phyloP scores from a whole-genome alignment of 495 filamentous ascomycete genomes.

The Penicillium macrosclerotiorum region DNA sequence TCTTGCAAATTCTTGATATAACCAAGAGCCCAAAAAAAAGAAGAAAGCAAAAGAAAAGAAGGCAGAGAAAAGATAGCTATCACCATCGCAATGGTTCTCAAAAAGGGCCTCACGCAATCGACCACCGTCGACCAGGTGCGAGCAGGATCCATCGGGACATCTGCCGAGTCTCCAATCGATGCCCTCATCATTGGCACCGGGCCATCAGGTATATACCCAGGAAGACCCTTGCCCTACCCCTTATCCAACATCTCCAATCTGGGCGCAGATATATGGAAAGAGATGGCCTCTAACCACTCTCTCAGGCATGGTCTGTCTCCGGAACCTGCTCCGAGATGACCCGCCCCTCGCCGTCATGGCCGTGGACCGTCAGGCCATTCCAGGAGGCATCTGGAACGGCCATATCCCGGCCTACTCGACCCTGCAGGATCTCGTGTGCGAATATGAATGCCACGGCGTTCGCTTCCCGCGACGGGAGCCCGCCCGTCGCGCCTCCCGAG shows the following conservation, averaged over 20 bases:
- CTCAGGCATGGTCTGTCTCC: slow-evolving; percentile 4
- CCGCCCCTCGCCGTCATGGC: slow-evolving; percentile 2
- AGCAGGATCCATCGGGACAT: background rate
- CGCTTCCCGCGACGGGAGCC: slow-evolving; percentile 7
- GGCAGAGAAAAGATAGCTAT: background rate
- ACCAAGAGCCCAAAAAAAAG: too few species aligned
- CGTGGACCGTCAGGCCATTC: slow-evolving; percentile 2
- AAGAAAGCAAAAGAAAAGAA: too few species aligned
- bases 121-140: background rate
- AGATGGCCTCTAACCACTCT: too few species aligned
- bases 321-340: slow-evolving; percentile 6
- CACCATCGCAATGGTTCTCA: too few species aligned
- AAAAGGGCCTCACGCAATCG: background rate
- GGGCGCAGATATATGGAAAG: too few species aligned
- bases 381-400: slow-evolving; percentile 5
- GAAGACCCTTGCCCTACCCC: too few species aligned
- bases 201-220: slow-evolving; percentile 6
- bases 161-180: slow-evolving; percentile 4
- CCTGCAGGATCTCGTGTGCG: slow-evolving; percentile 3
- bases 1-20: too few species aligned
- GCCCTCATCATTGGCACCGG: slow-evolving; percentile 7
- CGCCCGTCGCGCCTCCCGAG: slow-evolving; percentile 1
- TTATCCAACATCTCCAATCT: too few species aligned
- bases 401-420: slow-evolving; percentile 9
- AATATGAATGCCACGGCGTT: slow-evolving; percentile 7